Base-by-base conservation (phyloP, 345 rosid genomes). In the Aegle marmelos region DNA sequence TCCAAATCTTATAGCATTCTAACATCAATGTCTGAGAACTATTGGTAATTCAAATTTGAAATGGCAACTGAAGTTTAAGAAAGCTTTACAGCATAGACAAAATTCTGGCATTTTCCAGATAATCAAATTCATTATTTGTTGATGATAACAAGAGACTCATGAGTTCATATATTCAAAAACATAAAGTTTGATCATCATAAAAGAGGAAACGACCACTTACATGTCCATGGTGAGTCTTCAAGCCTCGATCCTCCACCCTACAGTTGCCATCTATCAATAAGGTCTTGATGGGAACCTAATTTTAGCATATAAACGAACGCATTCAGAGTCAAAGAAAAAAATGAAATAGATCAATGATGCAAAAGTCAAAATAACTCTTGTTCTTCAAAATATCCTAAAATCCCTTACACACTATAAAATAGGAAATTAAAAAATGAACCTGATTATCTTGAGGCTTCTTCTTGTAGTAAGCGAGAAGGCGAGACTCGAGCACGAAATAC, bases 201-300 rank as follows among this genome's bases (percentile, higher is more conserved):
- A 73, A 41, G 2, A 28, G 22, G 16, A 80, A 70, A 77, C 2
- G 63, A 77, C 45, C 31, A 88, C 98, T 90, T 79, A 97, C 99
- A 83, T 89, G 95, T 70, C 98, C 97, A 78, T 94, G 98, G 31
- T 97, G 99, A 33, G 94, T 91, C 97, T 97, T 94, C 95, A 97
- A 85, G 70, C 99, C 99, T 39, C 98, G 97, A 88, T 97, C 99
- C 83, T 97, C 99, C 78, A 94, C 99, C 80, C 99, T 88, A 88
- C 98, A 97, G 79, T 91, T 97, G 21, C 99, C 99, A 81, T 94
- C 99, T 70, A 97, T 89, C 45, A 97, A 81, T 86, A 97, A 69
- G 22, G 98, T 94, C 90, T 97, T 97, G 85, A 97, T 91, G n/a
- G 99, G 99, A 31, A 97, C 92, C 99, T 96, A 80, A 82, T 72